Percentiles rank a stretch among this genome's conserved stretches.
Conservation (phyloP, 2,329 filamentous ascomycete genomes). For the Arachnomyces sp. region DNA sequence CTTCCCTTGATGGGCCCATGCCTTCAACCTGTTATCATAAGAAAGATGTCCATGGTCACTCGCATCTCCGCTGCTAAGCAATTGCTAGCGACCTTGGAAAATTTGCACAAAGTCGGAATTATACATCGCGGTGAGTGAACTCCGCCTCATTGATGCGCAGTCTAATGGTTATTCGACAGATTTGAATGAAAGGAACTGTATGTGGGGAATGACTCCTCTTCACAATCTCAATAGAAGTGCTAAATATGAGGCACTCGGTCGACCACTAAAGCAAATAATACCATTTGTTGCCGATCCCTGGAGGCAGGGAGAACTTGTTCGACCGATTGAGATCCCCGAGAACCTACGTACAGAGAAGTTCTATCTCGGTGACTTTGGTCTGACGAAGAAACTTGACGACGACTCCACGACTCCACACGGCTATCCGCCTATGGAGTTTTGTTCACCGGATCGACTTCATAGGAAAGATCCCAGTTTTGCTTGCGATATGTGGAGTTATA, state of each 20-base stretch:
- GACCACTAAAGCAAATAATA: conserved; percentile 20
- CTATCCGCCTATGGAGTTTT: conserved; percentile 15
- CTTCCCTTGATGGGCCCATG: conserved; percentile 18
- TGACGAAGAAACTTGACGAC: conserved; percentile 18
- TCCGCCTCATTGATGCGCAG: conserved; percentile 3
- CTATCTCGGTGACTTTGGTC: conserved; percentile 24
- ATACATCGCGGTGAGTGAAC: conserved; percentile 20
- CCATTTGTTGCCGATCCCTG: conserved; percentile 17
- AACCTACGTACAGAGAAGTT: conserved; percentile 18
- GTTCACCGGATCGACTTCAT: conserved; percentile 23
- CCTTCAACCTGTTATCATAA: conserved; percentile 8
- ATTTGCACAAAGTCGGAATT: conserved; percentile 21
- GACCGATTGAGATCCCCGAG: conserved; percentile 14
- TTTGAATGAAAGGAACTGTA: conserved; percentile 21
- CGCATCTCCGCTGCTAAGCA: conserved; percentile 23
- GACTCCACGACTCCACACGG: conserved; percentile 5
- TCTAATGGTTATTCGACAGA: conserved; percentile 15
- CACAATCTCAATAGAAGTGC: conserved; percentile 16
- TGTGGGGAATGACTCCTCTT: conserved; percentile 21
- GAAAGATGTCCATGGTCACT: conserved; percentile 13
- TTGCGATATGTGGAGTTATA: conserved; percentile 27
- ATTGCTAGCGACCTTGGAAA: conserved; percentile 19
- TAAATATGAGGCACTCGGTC: conserved; percentile 21
- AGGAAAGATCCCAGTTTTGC: conserved; percentile 16
- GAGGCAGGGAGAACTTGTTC: conserved; percentile 21